Evolutionary conservation across 352 stramenopile species (phyloP), one percentile per base, ranked within the genome.

Genomic region (Phytopythium sindhum): DNA sequence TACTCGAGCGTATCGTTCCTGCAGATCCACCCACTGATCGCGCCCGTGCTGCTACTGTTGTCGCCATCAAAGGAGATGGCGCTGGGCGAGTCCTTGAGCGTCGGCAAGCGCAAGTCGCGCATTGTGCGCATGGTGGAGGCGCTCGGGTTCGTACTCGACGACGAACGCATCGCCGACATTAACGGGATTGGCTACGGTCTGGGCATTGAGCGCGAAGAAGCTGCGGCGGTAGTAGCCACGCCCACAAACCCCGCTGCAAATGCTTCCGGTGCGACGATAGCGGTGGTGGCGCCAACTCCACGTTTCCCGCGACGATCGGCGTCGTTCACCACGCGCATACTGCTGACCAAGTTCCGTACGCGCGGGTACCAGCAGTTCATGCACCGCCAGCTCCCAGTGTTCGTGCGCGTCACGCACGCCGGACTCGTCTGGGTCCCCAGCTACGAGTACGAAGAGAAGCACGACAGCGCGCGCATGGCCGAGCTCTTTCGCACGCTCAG

Each of bases 311-410:
- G 74, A 10, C 73, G 78, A 0, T 77, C 77, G 4, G 54, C 68
- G 35, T 81, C 75, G 15, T 59, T 59, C 17, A 78, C 70, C n/a
- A 69, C 67, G 65, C 79, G 61, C 31, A 56, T 72, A 58, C 64
- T 72, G 26, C 69, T 74, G 9, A 68, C 83, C 33, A 70, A 71
- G 28, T 89, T 81, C 74, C 73, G 75, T 23, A 76, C 66, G 56
- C 79, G 85, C 28, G 81, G 83, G 4, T 93, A 93, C 67, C 77
- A 82, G 47, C 85, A 93, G 73, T 81, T 88, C 52, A 88, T 91
- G 58, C 85, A 93, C 60, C 75, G 83, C 28, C 61, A 67, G n/a
- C 62, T 77, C 2, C 78, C 83, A n/a, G 81, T 90, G 28, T 91
- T 90, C 57, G 65, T 93, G 31, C 81, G 85, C 9, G 60, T 91